These are phyloP conservation scores for Angomonas ambiguus DNA, from an alignment of 208 protist genomes.

Conservation along the genomic window DNA sequence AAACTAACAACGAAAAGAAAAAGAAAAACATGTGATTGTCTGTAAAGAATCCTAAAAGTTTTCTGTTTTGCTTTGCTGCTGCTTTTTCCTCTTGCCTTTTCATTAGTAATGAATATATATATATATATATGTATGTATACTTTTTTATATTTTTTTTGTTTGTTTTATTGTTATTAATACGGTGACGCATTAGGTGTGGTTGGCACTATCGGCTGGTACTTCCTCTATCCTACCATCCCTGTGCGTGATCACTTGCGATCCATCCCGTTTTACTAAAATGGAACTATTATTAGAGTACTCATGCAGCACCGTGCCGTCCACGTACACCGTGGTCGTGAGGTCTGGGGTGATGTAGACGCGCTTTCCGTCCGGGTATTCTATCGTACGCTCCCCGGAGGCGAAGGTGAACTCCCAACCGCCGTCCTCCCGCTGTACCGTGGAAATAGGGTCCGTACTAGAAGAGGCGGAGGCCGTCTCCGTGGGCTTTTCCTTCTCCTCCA, in stretches of 20 bases:
- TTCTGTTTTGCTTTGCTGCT: too few relatives aligned
- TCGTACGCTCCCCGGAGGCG: slow-evolving; percentile 57
- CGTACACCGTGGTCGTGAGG: slow-evolving; percentile 60
- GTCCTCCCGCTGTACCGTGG: slow-evolving; percentile 48
- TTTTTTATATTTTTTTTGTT: not conserved
- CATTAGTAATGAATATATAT: too few relatives aligned
- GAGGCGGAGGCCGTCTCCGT: not conserved
- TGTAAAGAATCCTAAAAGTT: not conserved
- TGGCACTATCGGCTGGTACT: slow-evolving; percentile 12
- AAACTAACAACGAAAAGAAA: not conserved
- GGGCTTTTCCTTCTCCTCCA: not conserved
- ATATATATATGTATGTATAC: too few relatives aligned
- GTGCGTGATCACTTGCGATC: slow-evolving; percentile 68
- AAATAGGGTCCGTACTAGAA: slow-evolving; percentile 25
- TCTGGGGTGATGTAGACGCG: slow-evolving; percentile 51
- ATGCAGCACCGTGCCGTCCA: slow-evolving; percentile 63
- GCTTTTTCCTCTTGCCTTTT: too few relatives aligned
- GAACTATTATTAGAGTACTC: slow-evolving; percentile 73
- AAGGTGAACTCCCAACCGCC: slow-evolving; percentile 81
- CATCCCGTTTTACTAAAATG: slow-evolving; percentile 73
- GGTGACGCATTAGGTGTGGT: too few relatives aligned
- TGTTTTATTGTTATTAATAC: not conserved
- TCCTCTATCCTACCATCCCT: slow-evolving; percentile 56
- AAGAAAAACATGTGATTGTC: not conserved
- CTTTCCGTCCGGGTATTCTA: slow-evolving; percentile 49